Evolutionary conservation across 108 stramenopile genomes (phyloP).

Genomic region (Ochromonas danica): DNA sequence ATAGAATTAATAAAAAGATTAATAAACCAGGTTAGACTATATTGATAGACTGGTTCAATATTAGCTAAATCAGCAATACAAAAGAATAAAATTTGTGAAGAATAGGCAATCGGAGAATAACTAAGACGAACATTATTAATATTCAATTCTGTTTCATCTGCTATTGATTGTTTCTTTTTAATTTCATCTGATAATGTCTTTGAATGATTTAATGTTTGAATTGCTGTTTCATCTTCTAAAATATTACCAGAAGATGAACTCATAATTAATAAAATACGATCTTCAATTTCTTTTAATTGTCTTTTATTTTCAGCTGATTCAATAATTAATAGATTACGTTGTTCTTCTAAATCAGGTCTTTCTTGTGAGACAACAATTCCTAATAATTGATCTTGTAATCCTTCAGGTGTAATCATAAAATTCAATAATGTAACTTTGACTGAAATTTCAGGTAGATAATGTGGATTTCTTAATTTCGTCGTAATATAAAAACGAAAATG

Average conservation of each 20-base stretch:
- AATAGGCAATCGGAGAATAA: slow-evolving; percentile 55
- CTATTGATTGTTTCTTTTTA: slow-evolving; percentile 51
- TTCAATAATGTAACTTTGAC: slow-evolving; percentile 54
- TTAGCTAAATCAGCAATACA: slow-evolving; percentile 57
- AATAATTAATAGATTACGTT: slow-evolving; percentile 51
- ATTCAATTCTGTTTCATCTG: slow-evolving; percentile 54
- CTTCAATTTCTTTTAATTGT: slow-evolving; percentile 54
- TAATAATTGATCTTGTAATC: slow-evolving; percentile 53
- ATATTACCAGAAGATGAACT: slow-evolving; percentile 55
- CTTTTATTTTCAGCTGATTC: slow-evolving; percentile 54
- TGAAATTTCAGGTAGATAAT: slow-evolving; percentile 54
- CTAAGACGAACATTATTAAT: slow-evolving; percentile 49
- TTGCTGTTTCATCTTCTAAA: slow-evolving; percentile 47
- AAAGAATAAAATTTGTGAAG: slow-evolving; percentile 56
- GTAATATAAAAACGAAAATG: slow-evolving; percentile 56
- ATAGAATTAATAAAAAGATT: slow-evolving; percentile 55
- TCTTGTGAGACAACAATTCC: slow-evolving; percentile 55
- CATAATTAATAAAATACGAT: slow-evolving; percentile 52
- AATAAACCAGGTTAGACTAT: slow-evolving; percentile 62
- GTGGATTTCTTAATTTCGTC: slow-evolving; percentile 55
- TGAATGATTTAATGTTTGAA: slow-evolving; percentile 50
- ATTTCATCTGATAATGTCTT: slow-evolving; percentile 58
- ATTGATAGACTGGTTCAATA: slow-evolving; percentile 61
- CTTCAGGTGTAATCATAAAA: slow-evolving; percentile 58
- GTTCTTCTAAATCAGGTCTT: slow-evolving; percentile 57